phyloP scores from a whole-genome alignment of 139 green algal species.

The Trebouxia sp. region DNA sequence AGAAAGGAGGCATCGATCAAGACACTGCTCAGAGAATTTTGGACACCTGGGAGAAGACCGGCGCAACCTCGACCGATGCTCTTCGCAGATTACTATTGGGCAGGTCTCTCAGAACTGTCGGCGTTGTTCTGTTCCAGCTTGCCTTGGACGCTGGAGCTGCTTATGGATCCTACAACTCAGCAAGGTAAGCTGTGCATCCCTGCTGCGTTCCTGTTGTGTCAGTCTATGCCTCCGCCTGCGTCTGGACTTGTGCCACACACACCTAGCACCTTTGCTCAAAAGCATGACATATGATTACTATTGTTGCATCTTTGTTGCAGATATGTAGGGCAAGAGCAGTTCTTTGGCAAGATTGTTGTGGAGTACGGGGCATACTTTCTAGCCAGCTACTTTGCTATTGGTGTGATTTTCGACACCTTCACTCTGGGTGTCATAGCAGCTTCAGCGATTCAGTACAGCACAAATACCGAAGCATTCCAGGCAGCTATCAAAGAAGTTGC shows the following conservation, averaged over 20 bases:
- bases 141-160: conserved; percentile 44
- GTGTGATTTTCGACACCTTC: conserved; percentile 54
- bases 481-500: conserved; percentile 44
- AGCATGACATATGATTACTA: neutral
- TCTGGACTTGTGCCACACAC: neutral
- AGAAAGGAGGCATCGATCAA: conserved; percentile 35
- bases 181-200: neutral
- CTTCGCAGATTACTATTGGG: conserved; percentile 49
- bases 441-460: conserved; percentile 48
- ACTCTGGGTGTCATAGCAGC: conserved; percentile 44
- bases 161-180: conserved; percentile 25
- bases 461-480: conserved; percentile 54
- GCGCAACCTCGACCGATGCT: conserved; percentile 39
- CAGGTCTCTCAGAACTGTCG: conserved; percentile 30
- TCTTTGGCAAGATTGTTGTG: conserved; percentile 28
- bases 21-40: conserved; percentile 35
- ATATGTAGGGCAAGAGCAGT: conserved; percentile 14
- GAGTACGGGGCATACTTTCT: conserved; percentile 47
- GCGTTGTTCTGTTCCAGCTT: conserved; percentile 36
- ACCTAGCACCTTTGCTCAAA: neutral
- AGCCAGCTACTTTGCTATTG: conserved; percentile 39
- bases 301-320: neutral
- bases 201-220: neutral
- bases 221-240: neutral
- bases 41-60: conserved; percentile 38